phyloP scores from a whole-genome alignment of 371 early-diverging fungal genomes.

The Mortierella sp. region DNA sequence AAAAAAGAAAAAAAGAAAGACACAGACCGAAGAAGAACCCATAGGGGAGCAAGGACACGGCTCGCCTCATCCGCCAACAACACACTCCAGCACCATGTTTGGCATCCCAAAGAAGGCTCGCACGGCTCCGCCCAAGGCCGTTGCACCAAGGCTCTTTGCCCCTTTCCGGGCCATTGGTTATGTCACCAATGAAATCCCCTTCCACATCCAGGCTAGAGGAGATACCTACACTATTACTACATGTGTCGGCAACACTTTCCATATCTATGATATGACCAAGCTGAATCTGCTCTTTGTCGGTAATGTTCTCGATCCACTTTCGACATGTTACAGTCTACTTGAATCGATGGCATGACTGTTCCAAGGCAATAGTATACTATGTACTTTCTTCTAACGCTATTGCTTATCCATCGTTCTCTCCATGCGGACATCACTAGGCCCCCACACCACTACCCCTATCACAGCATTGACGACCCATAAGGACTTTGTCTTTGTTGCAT shows the following conservation, averaged over 20 bases:
- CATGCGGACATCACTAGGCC: conserved; percentile 58
- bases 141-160: conserved; percentile 72
- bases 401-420: conserved; percentile 21
- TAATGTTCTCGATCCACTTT: conserved; percentile 27
- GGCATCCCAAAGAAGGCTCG: conserved; percentile 49
- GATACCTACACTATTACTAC: conserved; percentile 84
- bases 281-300: conserved; percentile 69
- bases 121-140: conserved; percentile 40
- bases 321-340: not conserved
- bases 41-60: too few relatives aligned
- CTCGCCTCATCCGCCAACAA: too few relatives aligned
- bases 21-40: too few relatives aligned
- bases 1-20: too few relatives aligned
- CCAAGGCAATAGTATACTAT: not conserved
- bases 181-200: conserved; percentile 82
- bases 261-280: conserved; percentile 84
- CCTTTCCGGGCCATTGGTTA: conserved; percentile 93
- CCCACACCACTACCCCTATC: conserved; percentile 75
- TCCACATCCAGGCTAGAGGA: conserved; percentile 84
- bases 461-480: conserved; percentile 77
- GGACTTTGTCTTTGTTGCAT: conserved; percentile 81
- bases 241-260: conserved; percentile 86
- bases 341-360: too few relatives aligned
- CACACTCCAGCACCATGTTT: conserved; percentile 27
- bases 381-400: conserved; percentile 44